Conservation (phyloP, 2,329 filamentous ascomycete species). For the Cladosporium halotolerans region DNA sequence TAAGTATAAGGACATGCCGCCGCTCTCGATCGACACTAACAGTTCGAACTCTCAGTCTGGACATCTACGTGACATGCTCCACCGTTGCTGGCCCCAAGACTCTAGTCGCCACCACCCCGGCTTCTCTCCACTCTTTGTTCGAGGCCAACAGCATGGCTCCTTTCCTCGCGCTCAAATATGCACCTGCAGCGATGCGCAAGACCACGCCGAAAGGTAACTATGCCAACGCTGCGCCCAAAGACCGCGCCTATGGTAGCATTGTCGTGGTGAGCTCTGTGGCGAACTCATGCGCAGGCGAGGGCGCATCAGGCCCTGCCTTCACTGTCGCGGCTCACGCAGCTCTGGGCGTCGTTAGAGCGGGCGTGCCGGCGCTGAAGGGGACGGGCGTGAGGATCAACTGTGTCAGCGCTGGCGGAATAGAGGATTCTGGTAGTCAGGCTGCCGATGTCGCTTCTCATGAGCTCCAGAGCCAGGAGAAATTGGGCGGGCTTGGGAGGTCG, state of each 20-base stretch:
- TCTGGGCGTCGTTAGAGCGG: conserved; percentile 54
- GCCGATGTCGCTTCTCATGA: conserved; percentile 37
- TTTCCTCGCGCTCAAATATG: conserved; percentile 61
- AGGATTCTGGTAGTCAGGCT: conserved; percentile 42
- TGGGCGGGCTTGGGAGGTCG: conserved; percentile 53
- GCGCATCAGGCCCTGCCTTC: conserved; percentile 55
- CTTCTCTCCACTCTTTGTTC: conserved; percentile 52
- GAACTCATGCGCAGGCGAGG: conserved; percentile 45
- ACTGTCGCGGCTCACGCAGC: conserved; percentile 57
- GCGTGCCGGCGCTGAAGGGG: conserved; percentile 53
- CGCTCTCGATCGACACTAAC: background rate
- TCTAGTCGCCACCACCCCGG: conserved; percentile 51
- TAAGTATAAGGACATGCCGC: conserved; percentile 11
- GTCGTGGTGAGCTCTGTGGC: conserved; percentile 56
- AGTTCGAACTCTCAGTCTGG: conserved; percentile 35
- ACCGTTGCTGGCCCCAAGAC: conserved; percentile 53
- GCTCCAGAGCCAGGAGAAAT: conserved; percentile 42
- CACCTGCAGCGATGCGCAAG: conserved; percentile 58
- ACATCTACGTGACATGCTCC: conserved; percentile 56
- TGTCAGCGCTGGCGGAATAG: conserved; percentile 42
- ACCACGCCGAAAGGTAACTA: conserved; percentile 50
- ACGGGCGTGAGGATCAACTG: conserved; percentile 56
- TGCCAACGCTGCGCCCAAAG: conserved; percentile 56
- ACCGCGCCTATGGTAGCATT: conserved; percentile 55
- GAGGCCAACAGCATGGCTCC: conserved; percentile 56